phyloP scores from a whole-genome alignment of 768 basidiomycete species.

The Suillus brevipes region DNA sequence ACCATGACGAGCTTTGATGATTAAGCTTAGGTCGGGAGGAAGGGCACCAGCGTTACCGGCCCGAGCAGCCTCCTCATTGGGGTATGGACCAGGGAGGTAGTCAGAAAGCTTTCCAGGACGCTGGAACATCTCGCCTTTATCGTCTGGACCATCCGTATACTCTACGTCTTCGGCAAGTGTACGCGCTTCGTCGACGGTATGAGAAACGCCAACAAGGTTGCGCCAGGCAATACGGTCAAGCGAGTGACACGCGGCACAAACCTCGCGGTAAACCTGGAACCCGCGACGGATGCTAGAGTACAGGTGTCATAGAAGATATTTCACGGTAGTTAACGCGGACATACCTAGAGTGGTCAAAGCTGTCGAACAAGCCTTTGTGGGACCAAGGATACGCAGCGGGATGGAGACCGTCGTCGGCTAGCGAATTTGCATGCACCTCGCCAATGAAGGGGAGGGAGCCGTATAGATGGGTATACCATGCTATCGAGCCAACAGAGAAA shows the following conservation, averaged over 20 bases:
- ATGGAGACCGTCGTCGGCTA: conserved; percentile 94
- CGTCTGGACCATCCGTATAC: conserved; percentile 94
- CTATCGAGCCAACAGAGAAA: conserved; percentile 84
- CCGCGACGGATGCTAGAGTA: conserved; percentile 84
- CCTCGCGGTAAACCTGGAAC: conserved; percentile 97
- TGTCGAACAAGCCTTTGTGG: conserved; percentile 84
- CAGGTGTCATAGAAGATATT: conserved; percentile 10
- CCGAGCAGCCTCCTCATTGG: conserved; percentile 97
- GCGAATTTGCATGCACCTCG: conserved; percentile 90
- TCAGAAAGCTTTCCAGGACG: conserved; percentile 98
- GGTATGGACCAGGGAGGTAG: conserved; percentile 92
- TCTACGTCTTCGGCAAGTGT: conserved; percentile 95
- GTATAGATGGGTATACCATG: conserved; percentile 96
- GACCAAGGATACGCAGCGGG: conserved; percentile 86
- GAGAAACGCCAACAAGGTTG: conserved; percentile 97
- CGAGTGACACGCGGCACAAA: conserved; percentile 98
- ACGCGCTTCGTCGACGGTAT: conserved; percentile 88
- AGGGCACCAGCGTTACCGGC: conserved; percentile 92
- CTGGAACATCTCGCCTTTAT: conserved; percentile 97
- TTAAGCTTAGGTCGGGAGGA: conserved; percentile 95
- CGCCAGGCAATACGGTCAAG: conserved; percentile 99
- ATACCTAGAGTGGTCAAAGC: conserved; percentile 96
- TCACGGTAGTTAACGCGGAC: conserved; percentile 27
- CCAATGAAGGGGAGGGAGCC: conserved; percentile 87
- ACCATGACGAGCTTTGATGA: conserved; percentile 97